These are phyloP conservation scores for Cadophora malorum DNA, from an alignment of 2,329 filamentous ascomycete species.

Conservation along the genomic window DNA sequence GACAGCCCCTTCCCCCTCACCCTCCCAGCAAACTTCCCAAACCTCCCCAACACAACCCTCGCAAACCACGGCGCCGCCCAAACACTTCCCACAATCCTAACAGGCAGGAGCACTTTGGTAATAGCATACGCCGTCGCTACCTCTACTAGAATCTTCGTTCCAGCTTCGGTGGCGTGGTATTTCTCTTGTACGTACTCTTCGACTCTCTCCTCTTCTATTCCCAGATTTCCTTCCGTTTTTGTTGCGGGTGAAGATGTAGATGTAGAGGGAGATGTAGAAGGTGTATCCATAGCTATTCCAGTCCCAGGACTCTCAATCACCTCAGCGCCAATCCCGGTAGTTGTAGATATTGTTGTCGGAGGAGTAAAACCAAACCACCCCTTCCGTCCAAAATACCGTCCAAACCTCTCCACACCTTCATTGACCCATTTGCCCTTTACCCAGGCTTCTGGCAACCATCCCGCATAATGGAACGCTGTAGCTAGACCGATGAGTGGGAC, in stretches of 20 bases:
- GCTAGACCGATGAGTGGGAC: constrained; percentile 79
- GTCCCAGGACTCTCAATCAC: too few relatives aligned
- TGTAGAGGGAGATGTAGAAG: background rate
- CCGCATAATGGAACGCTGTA: constrained; percentile 78
- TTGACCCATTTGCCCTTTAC: constrained; percentile 25
- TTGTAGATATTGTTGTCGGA: background rate
- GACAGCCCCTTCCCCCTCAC: constrained; percentile 1
- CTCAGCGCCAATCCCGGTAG: background rate
- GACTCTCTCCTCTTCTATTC: background rate
- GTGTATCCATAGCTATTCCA: background rate
- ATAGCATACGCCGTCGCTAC: constrained; percentile 90
- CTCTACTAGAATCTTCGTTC: constrained; percentile 57
- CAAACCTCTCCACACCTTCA: constrained; percentile 70
- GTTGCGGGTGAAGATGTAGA: background rate
- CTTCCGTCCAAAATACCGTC: constrained; percentile 77
- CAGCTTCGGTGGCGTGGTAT: constrained; percentile 41
- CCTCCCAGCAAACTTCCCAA: constrained; percentile 39
- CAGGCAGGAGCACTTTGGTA: constrained; percentile 82
- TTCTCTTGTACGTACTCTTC: constrained; percentile 43
- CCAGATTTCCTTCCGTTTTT: background rate
- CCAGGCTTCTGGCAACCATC: constrained; percentile 65
- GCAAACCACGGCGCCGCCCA: constrained; percentile 96
- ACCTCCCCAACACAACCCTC: constrained; percentile 61
- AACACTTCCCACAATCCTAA: constrained; percentile 77
- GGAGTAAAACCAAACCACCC: constrained; percentile 75